These are phyloP conservation scores for Begonia fuchsioides DNA, from an alignment of 306 rosid genomes.

Conservation along the genomic window DNA sequence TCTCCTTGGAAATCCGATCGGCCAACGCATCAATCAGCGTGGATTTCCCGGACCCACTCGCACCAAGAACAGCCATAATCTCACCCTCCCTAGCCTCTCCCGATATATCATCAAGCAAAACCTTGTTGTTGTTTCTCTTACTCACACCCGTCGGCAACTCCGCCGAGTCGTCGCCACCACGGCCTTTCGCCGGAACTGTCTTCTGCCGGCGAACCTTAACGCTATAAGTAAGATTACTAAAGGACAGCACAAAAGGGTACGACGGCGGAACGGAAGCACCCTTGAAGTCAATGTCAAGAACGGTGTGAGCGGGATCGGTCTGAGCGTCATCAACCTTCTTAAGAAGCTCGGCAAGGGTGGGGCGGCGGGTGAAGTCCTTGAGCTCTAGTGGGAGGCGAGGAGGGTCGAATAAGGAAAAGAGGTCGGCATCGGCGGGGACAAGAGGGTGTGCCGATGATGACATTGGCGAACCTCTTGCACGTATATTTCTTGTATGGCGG, in stretches of 20 bases:
- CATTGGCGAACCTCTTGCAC: conserved; percentile 6
- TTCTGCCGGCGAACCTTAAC: conserved; percentile 34
- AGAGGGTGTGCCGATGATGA: conserved; percentile 9
- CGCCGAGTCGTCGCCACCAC: background rate
- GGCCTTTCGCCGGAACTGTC: conserved; percentile 13
- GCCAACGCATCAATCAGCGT: conserved; percentile 87
- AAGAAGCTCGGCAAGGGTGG: conserved; percentile 61
- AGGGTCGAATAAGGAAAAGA: conserved; percentile 25
- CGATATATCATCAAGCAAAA: conserved; percentile 50
- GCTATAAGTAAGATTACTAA: conserved; percentile 51
- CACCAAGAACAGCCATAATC: conserved; percentile 87
- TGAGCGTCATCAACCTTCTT: conserved; percentile 52
- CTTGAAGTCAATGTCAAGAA: conserved; percentile 12
- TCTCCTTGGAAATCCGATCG: conserved; percentile 53
- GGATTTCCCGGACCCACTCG: conserved; percentile 90
- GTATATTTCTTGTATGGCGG: conserved; percentile 14
- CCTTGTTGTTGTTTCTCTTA: conserved; percentile 17
- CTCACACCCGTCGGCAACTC: background rate
- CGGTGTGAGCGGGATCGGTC: conserved; percentile 14
- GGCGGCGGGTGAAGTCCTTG: conserved; percentile 12
- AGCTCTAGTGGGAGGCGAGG: conserved; percentile 33
- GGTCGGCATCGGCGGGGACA: conserved; percentile 3
- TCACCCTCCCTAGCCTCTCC: conserved; percentile 90
- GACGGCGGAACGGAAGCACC: conserved; percentile 13
- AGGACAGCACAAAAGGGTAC: conserved; percentile 54